phyloP scores from a whole-genome alignment of 331 rosid species.

The Erythrophleum ivorense region DNA sequence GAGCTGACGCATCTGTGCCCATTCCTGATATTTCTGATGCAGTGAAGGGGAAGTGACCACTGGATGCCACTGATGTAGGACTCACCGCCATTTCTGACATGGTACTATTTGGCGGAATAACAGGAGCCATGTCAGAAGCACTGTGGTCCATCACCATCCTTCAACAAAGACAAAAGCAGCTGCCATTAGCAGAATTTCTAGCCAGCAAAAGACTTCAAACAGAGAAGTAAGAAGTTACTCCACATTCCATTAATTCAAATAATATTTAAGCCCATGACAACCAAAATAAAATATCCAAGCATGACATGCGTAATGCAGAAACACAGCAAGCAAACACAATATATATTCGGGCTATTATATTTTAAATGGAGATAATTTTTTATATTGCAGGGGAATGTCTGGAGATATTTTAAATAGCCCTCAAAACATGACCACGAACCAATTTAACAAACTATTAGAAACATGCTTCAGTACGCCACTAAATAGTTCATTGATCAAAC shows the following conservation, averaged over 20 bases:
- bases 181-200: constrained; percentile 41
- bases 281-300: constrained; percentile 23
- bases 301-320: background rate
- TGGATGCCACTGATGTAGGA: constrained; percentile 95
- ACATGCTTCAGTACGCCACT: constrained; percentile 19
- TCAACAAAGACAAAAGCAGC: constrained; percentile 53
- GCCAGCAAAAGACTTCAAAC: constrained; percentile 29
- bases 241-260: background rate
- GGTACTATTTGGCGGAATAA: constrained; percentile 69
- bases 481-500: constrained; percentile 8
- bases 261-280: constrained; percentile 8
- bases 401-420: constrained; percentile 4
- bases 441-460: constrained; percentile 5
- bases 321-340: background rate
- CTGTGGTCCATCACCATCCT: constrained; percentile 85
- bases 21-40: constrained; percentile 97
- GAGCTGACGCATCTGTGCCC: constrained; percentile 81
- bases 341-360: background rate
- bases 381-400: background rate
- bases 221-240: constrained; percentile 7
- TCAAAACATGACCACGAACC: constrained; percentile 3
- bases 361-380: background rate
- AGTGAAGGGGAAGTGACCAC: constrained; percentile 96
- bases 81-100: constrained; percentile 93
- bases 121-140: constrained; percentile 64